Evolutionary conservation across 176 grass and related monocot species (phyloP), one percentile per base, ranked within the genome.

Genomic region (Cenchrus americanus): DNA sequence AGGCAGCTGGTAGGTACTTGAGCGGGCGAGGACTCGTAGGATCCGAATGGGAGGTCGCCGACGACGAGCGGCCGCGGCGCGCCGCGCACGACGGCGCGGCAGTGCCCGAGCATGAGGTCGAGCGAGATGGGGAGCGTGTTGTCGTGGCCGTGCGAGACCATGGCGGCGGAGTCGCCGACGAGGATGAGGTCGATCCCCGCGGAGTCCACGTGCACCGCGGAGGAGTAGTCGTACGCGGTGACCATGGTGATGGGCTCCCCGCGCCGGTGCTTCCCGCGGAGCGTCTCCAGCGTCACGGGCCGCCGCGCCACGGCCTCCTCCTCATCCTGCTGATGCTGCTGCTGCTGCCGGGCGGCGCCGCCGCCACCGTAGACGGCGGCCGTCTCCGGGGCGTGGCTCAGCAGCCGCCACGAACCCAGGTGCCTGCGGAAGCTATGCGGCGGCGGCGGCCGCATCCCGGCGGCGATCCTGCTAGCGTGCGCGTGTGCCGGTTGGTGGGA

Each of bases 191-290:
- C 95, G 82, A 97, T 80, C 15, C 92, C 90, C 10, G 95, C 92
- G 23, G 84, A 85, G 88, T 97, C 92, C 18, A 97, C 86, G 88
- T 97, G 95, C 6, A 92, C 90, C 30, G 92, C 95, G 22, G 95
- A 97, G 42, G 95, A 93, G 85, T 97, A 97, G 84, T 97, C 95
- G 86, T 97, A 97, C 48, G 92, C 95, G 66, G 92, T 97, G 78
- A 97, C 90, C 81, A 97, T 84, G 66, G 92, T 93, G 79, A 97
- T 91, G 76, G 90, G 86, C 69, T 94, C 92, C 22, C 92, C 88
- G 43, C 92, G 81, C 5, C 75, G 81, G 90, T 94, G 82, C 92
- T 97, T 97, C 79, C 88, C 90, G 26, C 92, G 88, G 14, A 97
- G 84, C 40, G 88, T 84, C 10, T 79, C 70, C 69, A 97, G 8